These are phyloP conservation scores for Hericium coralloides DNA, from an alignment of 768 basidiomycete species.

Conservation along the genomic window DNA sequence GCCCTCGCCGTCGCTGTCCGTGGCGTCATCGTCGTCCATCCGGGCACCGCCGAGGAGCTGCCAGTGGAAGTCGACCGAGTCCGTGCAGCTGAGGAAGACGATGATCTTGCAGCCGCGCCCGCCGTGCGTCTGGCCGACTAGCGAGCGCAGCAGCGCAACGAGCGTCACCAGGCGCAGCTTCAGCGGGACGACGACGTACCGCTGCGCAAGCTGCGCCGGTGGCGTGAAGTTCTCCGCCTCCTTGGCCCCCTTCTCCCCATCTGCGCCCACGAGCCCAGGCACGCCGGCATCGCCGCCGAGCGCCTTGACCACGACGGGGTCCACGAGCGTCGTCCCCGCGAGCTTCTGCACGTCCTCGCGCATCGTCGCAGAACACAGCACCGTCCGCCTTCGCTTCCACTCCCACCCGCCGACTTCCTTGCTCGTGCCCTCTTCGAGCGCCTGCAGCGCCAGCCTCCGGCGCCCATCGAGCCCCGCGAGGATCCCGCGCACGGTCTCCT, in stretches of 20 bases:
- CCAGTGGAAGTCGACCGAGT: slow-evolving; percentile 98
- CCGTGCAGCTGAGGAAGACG: slow-evolving; percentile 94
- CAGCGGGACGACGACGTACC: slow-evolving; percentile 81
- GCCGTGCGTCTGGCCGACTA: slow-evolving; percentile 54
- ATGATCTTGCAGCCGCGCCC: slow-evolving; percentile 66
- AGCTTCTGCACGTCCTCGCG: slow-evolving; percentile 91
- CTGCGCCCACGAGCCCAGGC: no score
- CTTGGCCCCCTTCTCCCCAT: slow-evolving; percentile 6
- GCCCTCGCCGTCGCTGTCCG: slow-evolving; percentile 1
- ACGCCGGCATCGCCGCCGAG: slow-evolving; percentile 34
- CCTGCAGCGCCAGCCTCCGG: slow-evolving; percentile 59
- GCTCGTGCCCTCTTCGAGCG: slow-evolving; percentile 55
- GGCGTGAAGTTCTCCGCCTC: slow-evolving; percentile 70
- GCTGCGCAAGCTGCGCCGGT: slow-evolving; percentile 88
- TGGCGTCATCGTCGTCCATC: slow-evolving; percentile 42
- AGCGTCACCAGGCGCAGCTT: slow-evolving; percentile 93
- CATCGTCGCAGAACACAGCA: slow-evolving; percentile 96
- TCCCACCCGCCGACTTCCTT: slow-evolving; percentile 81
- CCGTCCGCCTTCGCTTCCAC: slow-evolving; percentile 73
- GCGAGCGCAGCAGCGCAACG: slow-evolving; percentile 72
- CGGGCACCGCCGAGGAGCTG: slow-evolving; percentile 60
- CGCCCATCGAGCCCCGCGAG: slow-evolving; percentile 81
- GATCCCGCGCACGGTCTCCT: slow-evolving; percentile 90
- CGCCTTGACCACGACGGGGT: slow-evolving; percentile 81
- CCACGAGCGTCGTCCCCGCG: slow-evolving; percentile 69